These are phyloP conservation scores for Erodium moschatum DNA, from an alignment of 441 rosid genomes.

Conservation along the genomic window DNA sequence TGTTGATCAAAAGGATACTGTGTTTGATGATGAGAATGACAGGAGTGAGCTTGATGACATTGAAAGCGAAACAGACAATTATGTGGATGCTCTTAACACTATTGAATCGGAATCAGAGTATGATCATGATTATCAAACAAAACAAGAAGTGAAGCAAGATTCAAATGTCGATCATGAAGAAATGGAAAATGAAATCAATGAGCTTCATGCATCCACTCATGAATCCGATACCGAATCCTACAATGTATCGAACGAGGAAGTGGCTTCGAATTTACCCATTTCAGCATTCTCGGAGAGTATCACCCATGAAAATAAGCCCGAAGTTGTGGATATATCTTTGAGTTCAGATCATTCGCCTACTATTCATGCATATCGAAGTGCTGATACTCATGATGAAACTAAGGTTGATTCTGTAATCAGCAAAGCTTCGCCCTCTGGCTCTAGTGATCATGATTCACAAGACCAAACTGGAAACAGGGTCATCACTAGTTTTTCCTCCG, in stretches of 20 bases:
- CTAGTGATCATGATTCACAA: too few relatives aligned
- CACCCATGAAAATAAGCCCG: constrained; percentile 26
- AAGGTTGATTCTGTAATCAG: constrained; percentile 25
- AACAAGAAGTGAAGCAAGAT: constrained; percentile 37
- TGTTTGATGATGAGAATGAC: constrained; percentile 24
- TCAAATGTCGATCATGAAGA: constrained; percentile 24
- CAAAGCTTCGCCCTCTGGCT: constrained; percentile 20
- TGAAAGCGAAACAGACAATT: constrained; percentile 75
- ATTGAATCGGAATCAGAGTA: constrained; percentile 76
- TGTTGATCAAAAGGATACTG: constrained; percentile 26
- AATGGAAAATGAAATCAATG: constrained; percentile 22
- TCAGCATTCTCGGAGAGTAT: constrained; percentile 23
- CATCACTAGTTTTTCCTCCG: too few relatives aligned
- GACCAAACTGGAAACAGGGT: too few relatives aligned
- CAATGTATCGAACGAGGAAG: constrained; percentile 16
- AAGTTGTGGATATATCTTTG: constrained; percentile 27
- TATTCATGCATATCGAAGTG: constrained; percentile 22
- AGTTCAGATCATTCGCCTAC: constrained; percentile 25
- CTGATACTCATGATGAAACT: constrained; percentile 24
- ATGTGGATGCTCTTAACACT: constrained; percentile 74
- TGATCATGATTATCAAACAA: constrained; percentile 42
- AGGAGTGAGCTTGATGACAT: constrained; percentile 35
- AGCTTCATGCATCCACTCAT: constrained; percentile 19
- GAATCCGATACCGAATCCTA: constrained; percentile 29
- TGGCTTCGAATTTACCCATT: constrained; percentile 20